Conservation (phyloP, 2,329 filamentous ascomycete species). For the Herpotrichia juniperi region DNA sequence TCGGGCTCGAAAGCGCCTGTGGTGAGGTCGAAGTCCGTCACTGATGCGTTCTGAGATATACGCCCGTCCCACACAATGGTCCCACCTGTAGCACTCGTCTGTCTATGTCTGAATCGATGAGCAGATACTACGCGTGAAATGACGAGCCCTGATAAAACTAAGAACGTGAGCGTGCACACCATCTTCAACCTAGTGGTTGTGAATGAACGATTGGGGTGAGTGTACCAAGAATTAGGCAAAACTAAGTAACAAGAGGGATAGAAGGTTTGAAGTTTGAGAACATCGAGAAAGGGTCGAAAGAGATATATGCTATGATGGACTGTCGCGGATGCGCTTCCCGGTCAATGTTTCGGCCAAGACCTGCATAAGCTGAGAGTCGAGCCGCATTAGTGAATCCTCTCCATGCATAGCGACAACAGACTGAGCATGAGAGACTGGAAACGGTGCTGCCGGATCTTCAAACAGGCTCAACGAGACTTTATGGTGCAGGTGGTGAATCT, state of each 20-base stretch:
- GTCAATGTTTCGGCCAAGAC: background rate
- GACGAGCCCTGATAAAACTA: background rate
- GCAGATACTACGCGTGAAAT: background rate
- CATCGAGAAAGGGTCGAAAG: background rate
- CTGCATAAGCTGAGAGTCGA: background rate
- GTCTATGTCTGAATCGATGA: background rate
- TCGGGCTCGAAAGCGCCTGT: slow-evolving; percentile 15
- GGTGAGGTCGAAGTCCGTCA: slow-evolving; percentile 16
- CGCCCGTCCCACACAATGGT: slow-evolving; percentile 20
- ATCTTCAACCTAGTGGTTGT: background rate
- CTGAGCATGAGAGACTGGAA: background rate
- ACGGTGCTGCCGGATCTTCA: background rate
- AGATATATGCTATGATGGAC: background rate
- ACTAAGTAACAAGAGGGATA: background rate
- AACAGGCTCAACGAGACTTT: background rate
- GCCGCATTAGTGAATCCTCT: background rate
- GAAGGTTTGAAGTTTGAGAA: background rate
- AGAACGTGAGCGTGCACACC: background rate
- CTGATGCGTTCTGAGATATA: slow-evolving; percentile 7
- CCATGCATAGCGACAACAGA: background rate
- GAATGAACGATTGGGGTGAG: slow-evolving; percentile 1
- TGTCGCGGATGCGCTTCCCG: background rate
- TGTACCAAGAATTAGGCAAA: background rate
- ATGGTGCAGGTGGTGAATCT: too few species aligned
- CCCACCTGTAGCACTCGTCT: background rate